These are phyloP conservation scores for Pichia sporocuriosa DNA, from an alignment of 805 yeast species.

Conservation along the genomic window DNA sequence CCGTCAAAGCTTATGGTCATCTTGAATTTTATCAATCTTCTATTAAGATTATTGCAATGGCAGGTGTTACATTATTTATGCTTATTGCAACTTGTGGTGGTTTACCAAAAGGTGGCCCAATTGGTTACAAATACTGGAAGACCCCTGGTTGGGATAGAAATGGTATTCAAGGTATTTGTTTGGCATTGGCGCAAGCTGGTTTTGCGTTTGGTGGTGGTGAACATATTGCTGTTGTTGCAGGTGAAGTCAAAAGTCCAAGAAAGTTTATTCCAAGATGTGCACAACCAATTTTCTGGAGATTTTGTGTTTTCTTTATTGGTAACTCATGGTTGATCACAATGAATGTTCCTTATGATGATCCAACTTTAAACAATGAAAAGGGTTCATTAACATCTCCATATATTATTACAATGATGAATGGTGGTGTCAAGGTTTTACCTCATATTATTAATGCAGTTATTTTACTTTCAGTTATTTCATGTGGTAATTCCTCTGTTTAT, in stretches of 20 bases:
- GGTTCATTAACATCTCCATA: conserved; percentile 62
- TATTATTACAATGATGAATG: conserved; percentile 51
- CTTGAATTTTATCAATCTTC: conserved; percentile 37
- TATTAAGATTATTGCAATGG: conserved; percentile 55
- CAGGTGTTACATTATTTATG: conserved; percentile 41
- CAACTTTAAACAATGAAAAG: conserved; percentile 35
- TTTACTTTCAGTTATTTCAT: conserved; percentile 48
- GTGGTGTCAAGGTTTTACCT: conserved; percentile 48
- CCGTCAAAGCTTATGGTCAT: conserved; percentile 38
- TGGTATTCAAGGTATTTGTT: conserved; percentile 52
- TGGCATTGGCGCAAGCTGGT: conserved; percentile 49
- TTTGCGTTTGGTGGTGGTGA: conserved; percentile 60
- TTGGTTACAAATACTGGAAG: conserved; percentile 47
- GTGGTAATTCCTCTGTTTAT: conserved; percentile 52
- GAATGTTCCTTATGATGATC: conserved; percentile 52
- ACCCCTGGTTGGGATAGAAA: conserved; percentile 49
- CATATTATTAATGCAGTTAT: conserved; percentile 56
- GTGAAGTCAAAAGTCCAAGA: conserved; percentile 49
- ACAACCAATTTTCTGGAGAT: conserved; percentile 50
- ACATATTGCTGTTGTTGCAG: conserved; percentile 52
- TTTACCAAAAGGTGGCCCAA: conserved; percentile 34
- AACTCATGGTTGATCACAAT: conserved; percentile 46
- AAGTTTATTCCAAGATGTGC: conserved; percentile 52
- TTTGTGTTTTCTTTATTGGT: conserved; percentile 43
- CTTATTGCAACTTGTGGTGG: conserved; percentile 46